A percentile compares a stretch with the other conserved stretches of the same genome.
Conservation (phyloP, 2,329 filamentous ascomycete species). For the Grosmannia huntii region DNA sequence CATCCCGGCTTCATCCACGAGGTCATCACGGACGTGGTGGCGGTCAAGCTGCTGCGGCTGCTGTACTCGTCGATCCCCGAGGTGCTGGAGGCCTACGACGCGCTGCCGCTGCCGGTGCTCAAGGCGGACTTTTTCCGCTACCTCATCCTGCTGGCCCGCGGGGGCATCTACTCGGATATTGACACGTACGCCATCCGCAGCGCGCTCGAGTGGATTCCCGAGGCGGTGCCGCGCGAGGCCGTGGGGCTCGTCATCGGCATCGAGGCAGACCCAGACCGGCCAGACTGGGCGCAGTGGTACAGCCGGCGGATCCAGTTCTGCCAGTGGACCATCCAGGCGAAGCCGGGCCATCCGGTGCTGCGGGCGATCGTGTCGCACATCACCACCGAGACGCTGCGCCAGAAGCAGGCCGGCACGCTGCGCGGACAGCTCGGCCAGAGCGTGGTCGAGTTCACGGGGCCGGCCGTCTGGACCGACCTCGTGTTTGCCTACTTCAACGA, state of each 20-base stretch:
- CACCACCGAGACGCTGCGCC: slow-evolving; percentile 64
- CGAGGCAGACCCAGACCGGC: slow-evolving; percentile 86
- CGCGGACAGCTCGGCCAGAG: slow-evolving; percentile 49
- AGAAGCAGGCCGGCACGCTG: slow-evolving; percentile 56
- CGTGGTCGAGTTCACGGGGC: slow-evolving; percentile 89
- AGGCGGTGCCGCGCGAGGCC: slow-evolving; percentile 58
- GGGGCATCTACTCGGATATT: slow-evolving; percentile 73
- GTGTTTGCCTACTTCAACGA: slow-evolving; percentile 94
- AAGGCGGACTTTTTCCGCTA: slow-evolving; percentile 74
- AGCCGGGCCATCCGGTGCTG: slow-evolving; percentile 85
- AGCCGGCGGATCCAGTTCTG: slow-evolving; percentile 94
- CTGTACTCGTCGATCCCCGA: slow-evolving; percentile 76
- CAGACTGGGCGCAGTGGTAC: slow-evolving; percentile 93
- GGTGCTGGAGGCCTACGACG: slow-evolving; percentile 62
- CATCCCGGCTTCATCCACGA: slow-evolving; percentile 93
- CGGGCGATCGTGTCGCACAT: slow-evolving; percentile 79
- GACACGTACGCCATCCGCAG: slow-evolving; percentile 78
- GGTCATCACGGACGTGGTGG: slow-evolving; percentile 85
- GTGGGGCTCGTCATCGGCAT: slow-evolving; percentile 88
- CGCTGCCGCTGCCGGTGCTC: slow-evolving; percentile 60
- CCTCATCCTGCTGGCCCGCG: slow-evolving; percentile 49
- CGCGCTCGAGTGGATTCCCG: slow-evolving; percentile 77
- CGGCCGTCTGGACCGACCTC: slow-evolving; percentile 84
- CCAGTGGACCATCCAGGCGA: slow-evolving; percentile 96
- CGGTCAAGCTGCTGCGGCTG: slow-evolving; percentile 67